Evolutionary conservation across 2,329 filamentous ascomycete species (phyloP).

Genomic region (Scolecobasidium constrictum): DNA sequence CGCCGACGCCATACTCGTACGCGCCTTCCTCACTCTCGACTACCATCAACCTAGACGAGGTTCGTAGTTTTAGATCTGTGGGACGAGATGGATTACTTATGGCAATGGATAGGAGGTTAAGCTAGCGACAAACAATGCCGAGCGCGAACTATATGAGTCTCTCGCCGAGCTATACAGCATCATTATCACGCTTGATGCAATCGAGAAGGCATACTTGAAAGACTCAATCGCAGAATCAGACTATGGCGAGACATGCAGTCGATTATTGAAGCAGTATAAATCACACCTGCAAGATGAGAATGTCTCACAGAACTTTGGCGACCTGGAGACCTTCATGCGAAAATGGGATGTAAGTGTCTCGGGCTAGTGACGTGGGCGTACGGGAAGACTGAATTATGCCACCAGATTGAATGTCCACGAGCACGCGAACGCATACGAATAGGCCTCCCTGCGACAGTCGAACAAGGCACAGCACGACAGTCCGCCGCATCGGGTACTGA

Average conservation of each 20-base stretch:
- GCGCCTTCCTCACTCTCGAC: conserved; percentile 73
- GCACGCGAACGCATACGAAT: conserved; percentile 88
- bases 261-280: conserved; percentile 92
- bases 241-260: conserved; percentile 92
- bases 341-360: conserved; percentile 72
- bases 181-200: conserved; percentile 84
- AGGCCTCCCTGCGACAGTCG: conserved; percentile 77
- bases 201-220: conserved; percentile 94
- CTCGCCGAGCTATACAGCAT: conserved; percentile 97
- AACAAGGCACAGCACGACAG: conserved; percentile 19
- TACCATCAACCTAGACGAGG: conserved; percentile 89
- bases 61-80: conserved; percentile 25
- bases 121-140: conserved; percentile 71
- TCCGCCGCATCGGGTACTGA: conserved; percentile 25
- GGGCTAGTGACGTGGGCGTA: no score
- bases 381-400: no score
- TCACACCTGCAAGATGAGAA: conserved; percentile 83
- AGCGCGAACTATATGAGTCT: conserved; percentile 90
- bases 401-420: conserved; percentile 84
- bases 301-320: conserved; percentile 78
- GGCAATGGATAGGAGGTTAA: conserved; percentile 65
- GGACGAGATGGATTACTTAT: no score
- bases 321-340: conserved; percentile 81
- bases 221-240: conserved; percentile 86
- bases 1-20: conserved; percentile 84